A percentile compares a stretch with the other conserved stretches of the same genome.
phyloP scores from a whole-genome alignment of 2,329 filamentous ascomycete species.

The Phoma sp. region DNA sequence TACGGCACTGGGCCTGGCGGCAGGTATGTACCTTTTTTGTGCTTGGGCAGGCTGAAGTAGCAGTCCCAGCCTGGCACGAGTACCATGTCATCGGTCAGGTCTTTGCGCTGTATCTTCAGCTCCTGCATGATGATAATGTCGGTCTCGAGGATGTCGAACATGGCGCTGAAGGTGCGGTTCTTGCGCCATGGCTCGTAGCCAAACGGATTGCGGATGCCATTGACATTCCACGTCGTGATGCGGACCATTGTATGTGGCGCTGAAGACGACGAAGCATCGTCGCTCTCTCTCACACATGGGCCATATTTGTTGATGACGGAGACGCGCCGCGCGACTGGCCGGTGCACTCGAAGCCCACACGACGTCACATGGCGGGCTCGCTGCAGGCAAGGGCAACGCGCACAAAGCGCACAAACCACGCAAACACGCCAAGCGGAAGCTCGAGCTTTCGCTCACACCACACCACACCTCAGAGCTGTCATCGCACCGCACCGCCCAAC shows the following conservation, averaged over 20 bases:
- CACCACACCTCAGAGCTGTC: constrained; percentile 32
- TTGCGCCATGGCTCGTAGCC: constrained; percentile 60
- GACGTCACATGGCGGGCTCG: constrained; percentile 30
- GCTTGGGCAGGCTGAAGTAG: constrained; percentile 88
- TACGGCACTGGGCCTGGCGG: neutral
- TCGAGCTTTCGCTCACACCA: constrained; percentile 17
- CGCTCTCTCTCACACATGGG: constrained; percentile 9
- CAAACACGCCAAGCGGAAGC: constrained; percentile 33
- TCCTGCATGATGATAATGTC: constrained; percentile 97
- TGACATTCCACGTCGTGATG: constrained; percentile 69
- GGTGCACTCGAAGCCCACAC: constrained; percentile 19
- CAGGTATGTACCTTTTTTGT: constrained; percentile 79
- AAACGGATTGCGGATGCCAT: constrained; percentile 62
- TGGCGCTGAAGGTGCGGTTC: constrained; percentile 62
- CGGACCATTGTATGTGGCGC: constrained; percentile 66
- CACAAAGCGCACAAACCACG: constrained; percentile 18
- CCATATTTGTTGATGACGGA: constrained; percentile 2
- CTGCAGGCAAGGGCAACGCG: neutral
- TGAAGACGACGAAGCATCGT: constrained; percentile 16
- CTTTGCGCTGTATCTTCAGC: constrained; percentile 93
- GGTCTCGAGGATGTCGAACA: constrained; percentile 92
- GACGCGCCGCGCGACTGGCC: constrained; percentile 25
- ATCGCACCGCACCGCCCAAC: constrained; percentile 20
- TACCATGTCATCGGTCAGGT: constrained; percentile 94
- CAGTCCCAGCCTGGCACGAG: constrained; percentile 94